Base-by-base conservation (phyloP, 768 basidiomycete genomes). In the Boletus rubropictus region DNA sequence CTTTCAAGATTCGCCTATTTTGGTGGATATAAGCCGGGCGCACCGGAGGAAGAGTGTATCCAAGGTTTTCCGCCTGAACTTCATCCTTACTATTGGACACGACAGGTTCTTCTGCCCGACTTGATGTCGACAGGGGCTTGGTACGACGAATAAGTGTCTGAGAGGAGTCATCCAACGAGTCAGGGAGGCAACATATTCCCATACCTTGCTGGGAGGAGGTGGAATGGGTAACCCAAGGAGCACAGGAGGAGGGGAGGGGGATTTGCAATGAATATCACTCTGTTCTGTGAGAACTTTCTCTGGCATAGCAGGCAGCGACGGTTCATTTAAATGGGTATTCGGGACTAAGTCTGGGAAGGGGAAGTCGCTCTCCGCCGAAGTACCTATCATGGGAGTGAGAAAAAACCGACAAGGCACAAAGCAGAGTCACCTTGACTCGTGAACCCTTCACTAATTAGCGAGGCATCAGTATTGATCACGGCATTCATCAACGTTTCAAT, bases 291-390 rank as follows among this genome's bases (percentile, higher is more conserved):
- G 34, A 36, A 37, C 58, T 53, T 48, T 44, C 25, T 48, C 42
- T 27, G 39, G 45, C 8, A 35, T 29, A 12, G 46, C 42, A 31
- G 71, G 63, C 7, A 72, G 48, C 5, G 77, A 74, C 0, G 75
- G 73, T 50, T 83, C 81, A 17, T 74, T 70, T 3, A 73, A 68
- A 50, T 72, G 70, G 0, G 79, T 75, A 49, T 81, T 82, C 4
- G 76, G 76, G 10, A 81, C 65, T 31, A 71, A 66, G 37, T 76
- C 71, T 1, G 79, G 79, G 0, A 78, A 64, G 8, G 72, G 60
- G 4, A 76, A 74, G 15, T 54, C 54, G 38, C 49, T 47, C 25
- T 50, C 54, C 20, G 40, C 29, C 18, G n/a, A 14, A 20, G 25
- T 25, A 41, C 43, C 54, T 56, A 29, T 18, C n/a, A 20, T 9